These are phyloP conservation scores for Russula dissimulans DNA, from an alignment of 768 basidiomycete genomes.

Conservation along the genomic window DNA sequence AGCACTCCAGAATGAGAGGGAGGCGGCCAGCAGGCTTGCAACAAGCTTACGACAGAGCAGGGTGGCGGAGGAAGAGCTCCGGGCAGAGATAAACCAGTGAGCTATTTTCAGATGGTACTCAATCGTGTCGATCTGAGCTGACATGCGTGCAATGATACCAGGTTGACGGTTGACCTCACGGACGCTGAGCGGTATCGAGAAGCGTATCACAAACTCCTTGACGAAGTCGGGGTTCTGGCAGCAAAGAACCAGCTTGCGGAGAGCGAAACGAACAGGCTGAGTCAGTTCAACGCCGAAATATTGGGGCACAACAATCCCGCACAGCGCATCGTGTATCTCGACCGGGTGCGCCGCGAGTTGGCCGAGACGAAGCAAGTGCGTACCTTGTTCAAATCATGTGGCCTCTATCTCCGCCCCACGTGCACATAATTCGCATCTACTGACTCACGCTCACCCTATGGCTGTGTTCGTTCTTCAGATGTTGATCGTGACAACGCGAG, in stretches of 20 bases:
- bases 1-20: constrained; percentile 25
- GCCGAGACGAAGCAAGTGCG: constrained; percentile 74
- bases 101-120: constrained; percentile 15
- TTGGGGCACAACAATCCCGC: constrained; percentile 76
- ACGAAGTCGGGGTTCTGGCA: constrained; percentile 55
- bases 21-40: constrained; percentile 39
- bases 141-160: constrained; percentile 17
- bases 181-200: constrained; percentile 59
- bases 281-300: constrained; percentile 78
- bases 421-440: too few relatives aligned
- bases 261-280: constrained; percentile 66
- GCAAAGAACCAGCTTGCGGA: constrained; percentile 70
- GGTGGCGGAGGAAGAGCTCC: constrained; percentile 58
- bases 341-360: constrained; percentile 70
- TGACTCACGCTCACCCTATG: not conserved
- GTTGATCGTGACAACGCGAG: constrained; percentile 26
- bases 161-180: constrained; percentile 42
- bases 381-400: not conserved
- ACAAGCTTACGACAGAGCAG: constrained; percentile 44
- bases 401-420: too few relatives aligned
- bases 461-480: constrained; percentile 18
- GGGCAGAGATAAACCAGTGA: constrained; percentile 60
- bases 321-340: constrained; percentile 82
- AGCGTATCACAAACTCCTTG: constrained; percentile 56
- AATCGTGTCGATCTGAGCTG: not conserved